Conservation (phyloP, 768 basidiomycete species). For the Multifurca ochricompacta region DNA sequence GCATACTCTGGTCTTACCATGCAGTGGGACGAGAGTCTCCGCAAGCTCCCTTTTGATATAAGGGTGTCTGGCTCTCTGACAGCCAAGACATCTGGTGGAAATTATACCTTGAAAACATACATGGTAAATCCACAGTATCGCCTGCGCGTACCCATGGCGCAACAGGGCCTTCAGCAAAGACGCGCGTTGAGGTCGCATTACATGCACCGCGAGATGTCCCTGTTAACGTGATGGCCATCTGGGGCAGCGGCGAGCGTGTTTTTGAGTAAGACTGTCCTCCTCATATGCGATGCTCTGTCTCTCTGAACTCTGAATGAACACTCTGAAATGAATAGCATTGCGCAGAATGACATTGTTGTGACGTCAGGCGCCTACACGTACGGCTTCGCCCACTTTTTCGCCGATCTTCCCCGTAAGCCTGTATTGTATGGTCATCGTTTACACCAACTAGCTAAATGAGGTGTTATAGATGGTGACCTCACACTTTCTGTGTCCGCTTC, state of each 20-base stretch:
- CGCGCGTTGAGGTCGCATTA: conserved; percentile 37
- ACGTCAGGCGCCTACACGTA: conserved; percentile 80
- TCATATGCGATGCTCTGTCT: not conserved
- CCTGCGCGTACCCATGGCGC: conserved; percentile 51
- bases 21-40: conserved; percentile 17
- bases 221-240: conserved; percentile 63
- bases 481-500: conserved; percentile 83
- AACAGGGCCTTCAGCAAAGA: conserved; percentile 27
- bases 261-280: conserved; percentile 51
- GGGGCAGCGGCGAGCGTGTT: conserved; percentile 68
- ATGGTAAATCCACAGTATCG: conserved; percentile 89
- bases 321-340: conserved; percentile 33
- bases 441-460: not conserved
- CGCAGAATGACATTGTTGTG: conserved; percentile 58
- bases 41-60: conserved; percentile 24
- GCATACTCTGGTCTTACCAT: conserved; percentile 42
- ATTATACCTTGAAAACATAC: conserved; percentile 69
- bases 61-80: conserved; percentile 51
- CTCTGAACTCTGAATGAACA: not conserved
- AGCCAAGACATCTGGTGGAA: conserved; percentile 74
- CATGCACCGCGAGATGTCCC: conserved; percentile 60
- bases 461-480: conserved; percentile 61
- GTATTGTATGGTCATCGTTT: conserved; percentile 13
- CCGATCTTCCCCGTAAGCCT: conserved; percentile 45
- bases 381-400: conserved; percentile 53